These are phyloP conservation scores for Dictyostelium purpureum DNA, from an alignment of 78 protist species.

Conservation along the genomic window DNA sequence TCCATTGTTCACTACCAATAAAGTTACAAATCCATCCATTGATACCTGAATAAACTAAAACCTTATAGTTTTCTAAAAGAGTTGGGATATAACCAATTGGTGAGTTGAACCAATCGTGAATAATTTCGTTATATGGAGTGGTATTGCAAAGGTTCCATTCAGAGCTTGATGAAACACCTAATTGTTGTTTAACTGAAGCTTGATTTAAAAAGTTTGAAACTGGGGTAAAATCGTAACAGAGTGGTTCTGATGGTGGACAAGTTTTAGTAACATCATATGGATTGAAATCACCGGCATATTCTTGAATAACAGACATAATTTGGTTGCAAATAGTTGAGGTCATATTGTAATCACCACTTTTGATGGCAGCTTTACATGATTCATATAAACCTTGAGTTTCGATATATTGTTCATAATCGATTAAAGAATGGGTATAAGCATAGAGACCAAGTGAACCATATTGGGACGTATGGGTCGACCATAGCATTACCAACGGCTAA, in stretches of 20 bases:
- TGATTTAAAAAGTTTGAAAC: conserved; percentile 8
- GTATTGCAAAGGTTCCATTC: conserved; percentile 61
- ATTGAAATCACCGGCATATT: conserved; percentile 46
- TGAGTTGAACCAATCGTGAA: conserved; percentile 59
- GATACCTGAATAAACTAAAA: conserved; percentile 52
- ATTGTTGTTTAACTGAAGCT: neutral
- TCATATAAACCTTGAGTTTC: conserved; percentile 35
- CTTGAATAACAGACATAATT: conserved; percentile 9
- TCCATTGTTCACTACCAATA: conserved; percentile 55
- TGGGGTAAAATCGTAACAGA: conserved; percentile 88
- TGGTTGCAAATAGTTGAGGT: conserved; percentile 8
- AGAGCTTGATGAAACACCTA: neutral
- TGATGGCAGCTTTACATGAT: conserved; percentile 32
- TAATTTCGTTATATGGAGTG: conserved; percentile 5
- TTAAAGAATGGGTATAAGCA: conserved; percentile 29
- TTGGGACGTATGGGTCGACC: conserved; percentile 58
- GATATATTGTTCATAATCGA: neutral
- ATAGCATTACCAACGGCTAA: conserved; percentile 80
- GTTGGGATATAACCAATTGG: conserved; percentile 60
- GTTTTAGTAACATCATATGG: conserved; percentile 39
- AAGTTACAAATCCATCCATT: conserved; percentile 71
- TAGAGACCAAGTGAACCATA: conserved; percentile 16
- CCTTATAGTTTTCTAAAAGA: conserved; percentile 35
- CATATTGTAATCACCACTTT: conserved; percentile 21
- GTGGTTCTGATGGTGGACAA: conserved; percentile 55